Percentiles rank a stretch among this genome's conserved stretches.
phyloP scores from a whole-genome alignment of 768 basidiomycete genomes.

The Lactifluus pinguis region DNA sequence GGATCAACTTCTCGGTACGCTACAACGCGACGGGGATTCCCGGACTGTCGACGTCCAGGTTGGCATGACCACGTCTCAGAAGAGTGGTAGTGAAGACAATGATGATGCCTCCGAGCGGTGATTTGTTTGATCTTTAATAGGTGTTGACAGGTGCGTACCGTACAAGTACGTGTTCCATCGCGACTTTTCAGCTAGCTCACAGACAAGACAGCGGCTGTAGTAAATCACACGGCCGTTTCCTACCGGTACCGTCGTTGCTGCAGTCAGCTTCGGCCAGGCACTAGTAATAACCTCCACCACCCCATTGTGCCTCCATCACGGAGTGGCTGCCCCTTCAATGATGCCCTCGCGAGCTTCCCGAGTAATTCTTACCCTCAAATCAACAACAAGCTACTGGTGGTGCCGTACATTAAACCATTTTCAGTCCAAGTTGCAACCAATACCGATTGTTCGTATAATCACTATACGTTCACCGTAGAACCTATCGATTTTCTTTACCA shows the following conservation, averaged over 20 bases:
- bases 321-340: background rate
- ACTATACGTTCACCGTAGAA: background rate
- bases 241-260: background rate
- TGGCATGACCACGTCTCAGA: background rate
- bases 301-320: background rate
- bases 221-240: background rate
- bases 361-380: background rate
- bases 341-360: background rate
- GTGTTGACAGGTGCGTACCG: conserved; percentile 6
- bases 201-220: background rate
- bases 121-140: background rate
- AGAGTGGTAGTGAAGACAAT: background rate
- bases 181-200: background rate
- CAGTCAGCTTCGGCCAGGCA: background rate
- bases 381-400: background rate
- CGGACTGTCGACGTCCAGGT: background rate
- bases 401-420: no score
- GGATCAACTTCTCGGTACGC: conserved; percentile 40
- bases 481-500: no score
- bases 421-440: background rate
- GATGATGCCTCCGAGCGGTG: background rate
- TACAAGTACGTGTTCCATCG: background rate
- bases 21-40: conserved; percentile 29
- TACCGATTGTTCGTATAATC: background rate
- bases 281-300: background rate